Evolutionary conservation across 805 yeast species (phyloP).

Genomic region (Candida chauliodis): DNA sequence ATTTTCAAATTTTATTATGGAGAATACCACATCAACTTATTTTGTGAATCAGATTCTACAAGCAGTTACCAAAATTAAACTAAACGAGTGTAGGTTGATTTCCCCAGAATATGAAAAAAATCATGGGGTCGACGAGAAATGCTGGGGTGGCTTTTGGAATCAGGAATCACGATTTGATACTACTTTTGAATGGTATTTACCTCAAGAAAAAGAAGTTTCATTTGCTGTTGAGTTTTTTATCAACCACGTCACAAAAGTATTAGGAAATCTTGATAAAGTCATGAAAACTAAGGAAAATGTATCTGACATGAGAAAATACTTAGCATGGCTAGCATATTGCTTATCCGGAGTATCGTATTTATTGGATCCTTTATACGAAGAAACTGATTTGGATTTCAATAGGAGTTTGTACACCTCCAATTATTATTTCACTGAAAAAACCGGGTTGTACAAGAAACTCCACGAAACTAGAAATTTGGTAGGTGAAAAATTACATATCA

Average conservation of each 20-base stretch:
- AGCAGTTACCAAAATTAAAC: constrained; percentile 57
- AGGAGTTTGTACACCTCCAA: constrained; percentile 60
- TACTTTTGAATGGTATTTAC: constrained; percentile 72
- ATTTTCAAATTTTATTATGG: constrained; percentile 43
- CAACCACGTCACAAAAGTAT: constrained; percentile 41
- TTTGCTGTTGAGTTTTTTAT: constrained; percentile 62
- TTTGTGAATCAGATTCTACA: constrained; percentile 65
- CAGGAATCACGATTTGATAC: constrained; percentile 49
- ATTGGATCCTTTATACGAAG: constrained; percentile 68
- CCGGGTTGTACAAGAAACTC: constrained; percentile 40
- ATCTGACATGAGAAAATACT: constrained; percentile 54
- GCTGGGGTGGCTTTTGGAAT: constrained; percentile 78
- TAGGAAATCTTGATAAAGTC: constrained; percentile 38
- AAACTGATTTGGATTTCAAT: constrained; percentile 24
- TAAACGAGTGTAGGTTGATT: constrained; percentile 53
- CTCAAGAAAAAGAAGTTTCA: constrained; percentile 50
- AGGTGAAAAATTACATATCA: constrained; percentile 60
- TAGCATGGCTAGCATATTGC: constrained; percentile 55
- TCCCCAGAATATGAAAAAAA: constrained; percentile 40
- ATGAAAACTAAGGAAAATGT: constrained; percentile 28
- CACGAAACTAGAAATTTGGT: constrained; percentile 60
- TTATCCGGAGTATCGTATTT: constrained; percentile 69
- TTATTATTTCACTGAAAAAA: constrained; percentile 59
- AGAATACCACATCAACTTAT: constrained; percentile 53
- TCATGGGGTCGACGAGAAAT: constrained; percentile 42